phyloP scores from a whole-genome alignment of 1,139 yeast species.

The Debaryomycetaceae sp. region DNA sequence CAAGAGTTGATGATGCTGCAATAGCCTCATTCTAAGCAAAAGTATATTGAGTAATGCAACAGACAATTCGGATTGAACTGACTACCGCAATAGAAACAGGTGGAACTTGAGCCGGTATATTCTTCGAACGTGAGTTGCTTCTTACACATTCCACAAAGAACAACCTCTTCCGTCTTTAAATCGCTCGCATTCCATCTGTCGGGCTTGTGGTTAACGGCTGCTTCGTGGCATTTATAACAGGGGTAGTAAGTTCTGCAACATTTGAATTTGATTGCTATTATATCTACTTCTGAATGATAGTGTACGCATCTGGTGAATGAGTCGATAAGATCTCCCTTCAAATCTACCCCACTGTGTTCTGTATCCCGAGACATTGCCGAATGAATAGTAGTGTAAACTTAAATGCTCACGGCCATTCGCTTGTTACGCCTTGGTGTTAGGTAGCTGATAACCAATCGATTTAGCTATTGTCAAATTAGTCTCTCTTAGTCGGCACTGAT shows the following conservation, averaged over 20 bases:
- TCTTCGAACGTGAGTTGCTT: constrained; percentile 25
- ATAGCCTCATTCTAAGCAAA: constrained; percentile 14
- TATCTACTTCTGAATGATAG: constrained; percentile 32
- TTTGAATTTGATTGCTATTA: constrained; percentile 41
- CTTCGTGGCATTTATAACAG: constrained; percentile 39
- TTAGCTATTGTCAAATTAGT: no score
- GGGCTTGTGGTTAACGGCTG: constrained; percentile 14
- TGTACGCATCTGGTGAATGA: constrained; percentile 36
- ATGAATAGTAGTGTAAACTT: no score
- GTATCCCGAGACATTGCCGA: no score
- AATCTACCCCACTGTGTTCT: not conserved
- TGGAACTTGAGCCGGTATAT: constrained; percentile 14
- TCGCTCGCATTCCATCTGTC: constrained; percentile 17
- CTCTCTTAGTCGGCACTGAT: no score
- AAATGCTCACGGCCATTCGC: no score
- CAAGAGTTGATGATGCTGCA: not conserved
- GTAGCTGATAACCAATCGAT: no score
- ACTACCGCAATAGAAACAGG: constrained; percentile 25
- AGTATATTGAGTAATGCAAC: constrained; percentile 35
- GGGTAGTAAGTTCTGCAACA: constrained; percentile 39
- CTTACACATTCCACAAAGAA: constrained; percentile 38
- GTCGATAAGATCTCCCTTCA: constrained; percentile 8
- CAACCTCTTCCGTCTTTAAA: constrained; percentile 15
- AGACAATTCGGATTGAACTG: constrained; percentile 39
- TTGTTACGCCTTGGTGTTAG: no score